Base-by-base conservation (phyloP, 2,329 filamentous ascomycete genomes). In the Fusarium sp. region DNA sequence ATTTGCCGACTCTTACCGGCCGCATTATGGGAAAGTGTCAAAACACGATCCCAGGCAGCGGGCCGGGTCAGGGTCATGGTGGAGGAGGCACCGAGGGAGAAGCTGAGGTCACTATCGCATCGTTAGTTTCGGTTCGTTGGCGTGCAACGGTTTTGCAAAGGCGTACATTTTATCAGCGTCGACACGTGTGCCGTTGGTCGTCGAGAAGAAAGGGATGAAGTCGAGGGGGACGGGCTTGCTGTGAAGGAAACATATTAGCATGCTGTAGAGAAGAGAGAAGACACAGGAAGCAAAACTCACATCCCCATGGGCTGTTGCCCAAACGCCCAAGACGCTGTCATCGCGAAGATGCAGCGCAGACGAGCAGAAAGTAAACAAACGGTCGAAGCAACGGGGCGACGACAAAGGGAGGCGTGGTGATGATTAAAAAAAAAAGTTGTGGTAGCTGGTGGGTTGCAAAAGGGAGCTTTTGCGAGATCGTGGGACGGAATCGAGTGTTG, bases 31-130 rank as follows among this genome's bases (percentile, higher is more conserved):
- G 59, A 71, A 46, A 52, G 75, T 59, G 69, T 77, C 45, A 63
- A 71, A 52, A 79, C 68, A 37, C 78, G 78, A 45, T 71, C 69
- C 77, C 77, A 79, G 13, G 78, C 77, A 28, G 75, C 77, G 21
- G 62, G 69, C 41, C 74, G 74, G 25, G 56, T 69, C 7, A 60
- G 62, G 7, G 70, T 65, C 7, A 60, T 61, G 7, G 70, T 51
- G n/a, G 49, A 50, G 7, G 73, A 73, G 10, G 66, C 64, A 19
- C 58, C 53, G 18, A 78, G 53, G 26, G 49, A 44, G 10, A 68
- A 66, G 12, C 44, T 65, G 69, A 77, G 77, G 43, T 53, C 69
- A 28, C 77, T 78, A 41, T 44, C 7, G 19, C 26, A 14, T 26
- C 8, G 58, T 76, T 65, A 75, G 66, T 28, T 23, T 21, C 41